Base-by-base conservation (phyloP, 2,329 filamentous ascomycete species). In the Curvularia lunata region DNA sequence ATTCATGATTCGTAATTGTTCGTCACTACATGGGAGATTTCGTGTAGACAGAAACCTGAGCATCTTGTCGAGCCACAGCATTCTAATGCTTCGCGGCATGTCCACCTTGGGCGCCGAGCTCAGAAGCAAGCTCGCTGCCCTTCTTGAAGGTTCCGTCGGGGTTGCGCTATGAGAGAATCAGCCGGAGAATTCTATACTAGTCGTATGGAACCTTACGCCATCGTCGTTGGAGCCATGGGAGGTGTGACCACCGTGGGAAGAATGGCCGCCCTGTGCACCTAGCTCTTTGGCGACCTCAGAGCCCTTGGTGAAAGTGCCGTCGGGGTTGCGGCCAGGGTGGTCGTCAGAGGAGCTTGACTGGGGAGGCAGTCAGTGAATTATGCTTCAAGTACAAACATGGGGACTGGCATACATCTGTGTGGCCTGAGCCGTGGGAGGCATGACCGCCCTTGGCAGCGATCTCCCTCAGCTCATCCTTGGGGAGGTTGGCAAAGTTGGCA, bases 401-500 rank as follows among this genome's bases (percentile, higher is more conserved):
- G 19, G 40, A 48, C 42, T 5, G 30, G n/a, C 43, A 34, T 47
- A 47, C 43, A 13, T 47, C 37, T 45, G 19, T 50, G 48, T 59
- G 49, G 45, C 25, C 34, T 47, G 41, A 49, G 43, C 72, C 72
- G 54, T 78, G 74, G 51, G 70, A 75, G 16, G 79, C 76, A 49
- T 80, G 77, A 4, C 80, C 81, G n/a, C 81, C 81, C 70, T 82
- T 83, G 51, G 76, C 75, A 13, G 80, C 81, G 54, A 83, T 82
- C 54, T 78, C 79, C 28, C 73, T 70, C 53, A 84, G 80, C 62
- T 84, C 78, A 41, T 82, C 80, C 51, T 78, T 81, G 57, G 81
- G 76, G 38, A 80, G 79, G 74, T 84, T 84, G 74, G 81, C 81
- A 61, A 84, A 83, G 75, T 84, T 84, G 56, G 74, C 77, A 32